These are phyloP conservation scores for Aspergillus calidoustus DNA, from an alignment of 2,329 filamentous ascomycete genomes.

Conservation along the genomic window DNA sequence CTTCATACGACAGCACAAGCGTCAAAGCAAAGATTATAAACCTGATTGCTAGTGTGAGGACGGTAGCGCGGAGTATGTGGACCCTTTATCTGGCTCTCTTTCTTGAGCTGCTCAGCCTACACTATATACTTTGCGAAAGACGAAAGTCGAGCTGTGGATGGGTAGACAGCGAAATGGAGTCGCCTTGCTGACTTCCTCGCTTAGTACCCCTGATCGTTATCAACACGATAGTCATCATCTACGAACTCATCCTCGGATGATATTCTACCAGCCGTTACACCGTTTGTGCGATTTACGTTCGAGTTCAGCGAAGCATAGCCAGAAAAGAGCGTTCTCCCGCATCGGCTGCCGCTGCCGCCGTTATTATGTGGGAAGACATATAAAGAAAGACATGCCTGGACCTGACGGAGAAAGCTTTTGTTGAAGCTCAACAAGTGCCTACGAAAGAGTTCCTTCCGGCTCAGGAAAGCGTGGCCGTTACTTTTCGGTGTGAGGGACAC, in stretches of 20 bases:
- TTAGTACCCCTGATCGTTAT: conserved; percentile 82
- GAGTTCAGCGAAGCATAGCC: not conserved
- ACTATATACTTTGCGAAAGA: not conserved
- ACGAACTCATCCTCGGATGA: conserved; percentile 77
- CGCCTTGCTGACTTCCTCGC: not conserved
- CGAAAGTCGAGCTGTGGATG: not conserved
- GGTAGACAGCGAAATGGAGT: not conserved
- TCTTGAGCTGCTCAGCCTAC: not conserved
- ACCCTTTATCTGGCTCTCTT: not conserved
- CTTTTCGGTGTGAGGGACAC: not conserved
- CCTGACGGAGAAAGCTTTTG: not conserved
- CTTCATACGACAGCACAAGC: conserved; percentile 71
- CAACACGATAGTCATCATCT: conserved; percentile 81
- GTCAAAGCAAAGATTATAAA: conserved; percentile 87
- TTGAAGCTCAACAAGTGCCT: not conserved
- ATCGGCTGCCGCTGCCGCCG: too few relatives aligned
- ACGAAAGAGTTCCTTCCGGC: not conserved
- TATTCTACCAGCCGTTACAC: not conserved
- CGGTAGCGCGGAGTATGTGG: conserved; percentile 85
- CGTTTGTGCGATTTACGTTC: not conserved
- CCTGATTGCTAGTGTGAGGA: conserved; percentile 86
- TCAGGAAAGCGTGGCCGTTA: not conserved
- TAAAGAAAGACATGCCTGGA: not conserved
- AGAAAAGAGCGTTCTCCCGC: not conserved
- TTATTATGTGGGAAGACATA: not conserved